phyloP scores from a whole-genome alignment of 768 basidiomycete genomes.

The Lentinula aciculospora region DNA sequence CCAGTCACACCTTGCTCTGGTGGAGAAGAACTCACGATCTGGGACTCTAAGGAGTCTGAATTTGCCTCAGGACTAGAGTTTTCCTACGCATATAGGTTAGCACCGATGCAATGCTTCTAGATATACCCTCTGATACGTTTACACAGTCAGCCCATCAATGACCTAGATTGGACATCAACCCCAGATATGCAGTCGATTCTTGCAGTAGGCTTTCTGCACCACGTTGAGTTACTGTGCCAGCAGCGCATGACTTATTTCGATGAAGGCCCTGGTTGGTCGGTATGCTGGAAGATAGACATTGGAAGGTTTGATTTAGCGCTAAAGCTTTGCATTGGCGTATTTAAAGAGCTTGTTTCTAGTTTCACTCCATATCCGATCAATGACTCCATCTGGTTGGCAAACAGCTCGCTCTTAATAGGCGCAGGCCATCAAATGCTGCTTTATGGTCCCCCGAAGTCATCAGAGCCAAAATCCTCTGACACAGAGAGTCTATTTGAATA shows the following conservation, averaged over 20 bases:
- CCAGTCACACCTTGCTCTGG: constrained; percentile 56
- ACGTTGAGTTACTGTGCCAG: constrained; percentile 84
- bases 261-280: constrained; percentile 72
- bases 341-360: constrained; percentile 29
- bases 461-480: constrained; percentile 11
- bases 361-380: constrained; percentile 74
- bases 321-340: not conserved
- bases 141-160: constrained; percentile 56
- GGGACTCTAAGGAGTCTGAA: constrained; percentile 94
- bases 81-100: constrained; percentile 54
- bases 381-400: constrained; percentile 88
- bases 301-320: constrained; percentile 42
- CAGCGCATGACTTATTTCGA: constrained; percentile 91
- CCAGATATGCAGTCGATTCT: constrained; percentile 87
- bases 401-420: constrained; percentile 77
- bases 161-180: constrained; percentile 92
- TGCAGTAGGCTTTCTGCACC: constrained; percentile 79
- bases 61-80: constrained; percentile 90
- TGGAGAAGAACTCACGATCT: constrained; percentile 84
- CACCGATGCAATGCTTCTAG: not conserved
- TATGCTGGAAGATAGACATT: constrained; percentile 66
- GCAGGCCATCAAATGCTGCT: constrained; percentile 82
- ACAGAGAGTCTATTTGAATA: constrained; percentile 68
- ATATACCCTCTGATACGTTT: too few species aligned
- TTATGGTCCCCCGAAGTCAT: constrained; percentile 41